These are phyloP conservation scores for Hypoxylon sp. DNA, from an alignment of 2,329 filamentous ascomycete genomes.

Conservation along the genomic window DNA sequence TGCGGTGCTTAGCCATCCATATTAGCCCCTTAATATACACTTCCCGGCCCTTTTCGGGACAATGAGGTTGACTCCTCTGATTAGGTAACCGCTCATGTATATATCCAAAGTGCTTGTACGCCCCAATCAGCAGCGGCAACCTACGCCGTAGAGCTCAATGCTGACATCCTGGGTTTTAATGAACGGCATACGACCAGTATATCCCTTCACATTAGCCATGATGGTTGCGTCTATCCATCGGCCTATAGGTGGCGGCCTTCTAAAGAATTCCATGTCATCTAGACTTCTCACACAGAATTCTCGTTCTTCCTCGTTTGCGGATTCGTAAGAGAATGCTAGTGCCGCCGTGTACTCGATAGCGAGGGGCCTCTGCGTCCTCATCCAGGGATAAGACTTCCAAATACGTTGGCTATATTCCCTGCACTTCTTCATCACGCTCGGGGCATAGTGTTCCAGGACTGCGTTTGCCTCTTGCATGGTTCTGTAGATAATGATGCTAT, in stretches of 20 bases:
- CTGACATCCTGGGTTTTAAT: slow-evolving; percentile 48
- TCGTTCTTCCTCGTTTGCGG: slow-evolving; percentile 47
- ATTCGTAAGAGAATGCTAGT: slow-evolving; percentile 50
- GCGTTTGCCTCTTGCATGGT: slow-evolving; percentile 48
- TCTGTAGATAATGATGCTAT: slow-evolving; percentile 46
- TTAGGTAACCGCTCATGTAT: neutral
- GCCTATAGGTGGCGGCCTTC: slow-evolving; percentile 49
- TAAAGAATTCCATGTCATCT: slow-evolving; percentile 49
- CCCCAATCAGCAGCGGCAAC: slow-evolving; percentile 48
- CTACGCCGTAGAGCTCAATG: slow-evolving; percentile 48
- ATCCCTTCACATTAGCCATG: slow-evolving; percentile 52
- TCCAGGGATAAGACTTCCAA: slow-evolving; percentile 50
- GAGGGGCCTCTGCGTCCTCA: slow-evolving; percentile 47
- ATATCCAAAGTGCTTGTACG: slow-evolving; percentile 1
- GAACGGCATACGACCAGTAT: slow-evolving; percentile 50
- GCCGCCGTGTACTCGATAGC: slow-evolving; percentile 49
- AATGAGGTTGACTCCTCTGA: neutral
- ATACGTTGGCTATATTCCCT: slow-evolving; percentile 47
- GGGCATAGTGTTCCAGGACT: slow-evolving; percentile 40
- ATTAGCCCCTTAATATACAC: neutral
- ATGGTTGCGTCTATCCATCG: slow-evolving; percentile 50
- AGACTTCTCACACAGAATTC: slow-evolving; percentile 46
- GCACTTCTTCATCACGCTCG: slow-evolving; percentile 42
- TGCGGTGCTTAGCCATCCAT: neutral
- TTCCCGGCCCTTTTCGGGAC: neutral